Evolutionary conservation across 305 asterid genomes (phyloP), one percentile per base, ranked within the genome.

Genomic region (Fraxinus floribunda): DNA sequence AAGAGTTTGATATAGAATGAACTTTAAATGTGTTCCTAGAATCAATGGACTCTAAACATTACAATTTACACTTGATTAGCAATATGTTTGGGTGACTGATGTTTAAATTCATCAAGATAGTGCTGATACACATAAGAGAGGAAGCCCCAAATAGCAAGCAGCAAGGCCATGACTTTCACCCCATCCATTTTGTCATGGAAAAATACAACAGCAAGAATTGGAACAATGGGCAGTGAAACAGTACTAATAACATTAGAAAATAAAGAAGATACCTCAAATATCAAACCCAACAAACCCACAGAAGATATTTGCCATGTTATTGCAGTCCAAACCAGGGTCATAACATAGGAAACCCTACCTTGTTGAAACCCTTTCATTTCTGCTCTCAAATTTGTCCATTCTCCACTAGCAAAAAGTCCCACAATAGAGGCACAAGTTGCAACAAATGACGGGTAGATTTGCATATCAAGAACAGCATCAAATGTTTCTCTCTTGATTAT

Each of bases 121-220:
- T 87, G 86, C 41, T 89, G 89, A 86, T 87, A 87, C 9, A 83
- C 79, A 73, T 86, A 89, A 0, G 92, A 89, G 3, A 85, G 49
- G 75, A 77, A 87, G 1, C 89, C 92, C 92, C 89, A 89, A 2
- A 88, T 18, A 38, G 90, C 88, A 82, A 87, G 78, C 78, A 86
- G n/a, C 85, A 89, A 73, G 3, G 89, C 88, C 73, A 84, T 85
- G 30, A 79, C 84, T 57, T 86, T 89, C 52, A 87, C 77, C 0
- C 89, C 92, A 82, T 30, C 78, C 84, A 89, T 83, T 80, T 62
- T 80, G 34, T 86, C 90, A 71, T 83, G 60, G 36, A 90, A 86
- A 10, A 86, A 70, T 20, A 90, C 76, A 0, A 87, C 87, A 1
- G 87, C 85, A 2, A 83, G 80, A 39, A 88, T 74, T 7, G 92